These are phyloP conservation scores for Lolium rigidum DNA, from an alignment of 176 grass and related monocot genomes.

Conservation along the genomic window DNA sequence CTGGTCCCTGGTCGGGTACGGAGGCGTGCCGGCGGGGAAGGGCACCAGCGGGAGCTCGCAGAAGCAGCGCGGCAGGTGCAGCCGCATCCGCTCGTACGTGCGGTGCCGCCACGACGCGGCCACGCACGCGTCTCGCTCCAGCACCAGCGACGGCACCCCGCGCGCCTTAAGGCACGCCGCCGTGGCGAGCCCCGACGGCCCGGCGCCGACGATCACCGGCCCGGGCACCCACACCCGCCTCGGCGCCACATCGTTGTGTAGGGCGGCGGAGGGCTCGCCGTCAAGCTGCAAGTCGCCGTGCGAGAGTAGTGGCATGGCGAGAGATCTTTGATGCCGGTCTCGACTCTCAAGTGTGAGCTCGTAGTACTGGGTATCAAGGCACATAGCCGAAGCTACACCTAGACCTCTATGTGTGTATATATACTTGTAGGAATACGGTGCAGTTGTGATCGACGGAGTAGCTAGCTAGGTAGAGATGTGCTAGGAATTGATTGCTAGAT, in stretches of 20 bases:
- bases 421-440: background rate
- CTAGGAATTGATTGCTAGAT: constrained; percentile 3
- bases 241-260: background rate
- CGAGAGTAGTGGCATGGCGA: constrained; percentile 46
- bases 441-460: background rate
- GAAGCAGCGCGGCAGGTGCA: constrained; percentile 74
- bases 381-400: constrained; percentile 17
- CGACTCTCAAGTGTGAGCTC: background rate
- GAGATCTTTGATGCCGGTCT: constrained; percentile 2
- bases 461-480: background rate
- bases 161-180: constrained; percentile 76
- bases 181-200: constrained; percentile 75
- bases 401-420: background rate
- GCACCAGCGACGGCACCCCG: constrained; percentile 72
- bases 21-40: constrained; percentile 68
- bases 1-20: constrained; percentile 80
- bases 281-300: background rate
- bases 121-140: constrained; percentile 78
- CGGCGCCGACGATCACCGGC: constrained; percentile 84
- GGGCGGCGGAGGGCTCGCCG: constrained; percentile 23
- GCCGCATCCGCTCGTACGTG: constrained; percentile 82
- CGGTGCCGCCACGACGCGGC: constrained; percentile 75
- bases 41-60: constrained; percentile 74
- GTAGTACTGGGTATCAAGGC: background rate
- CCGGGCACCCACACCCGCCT: constrained; percentile 81